phyloP scores from a whole-genome alignment of 1,139 yeast species.

The Spencermartinsiella ligniputridi region DNA sequence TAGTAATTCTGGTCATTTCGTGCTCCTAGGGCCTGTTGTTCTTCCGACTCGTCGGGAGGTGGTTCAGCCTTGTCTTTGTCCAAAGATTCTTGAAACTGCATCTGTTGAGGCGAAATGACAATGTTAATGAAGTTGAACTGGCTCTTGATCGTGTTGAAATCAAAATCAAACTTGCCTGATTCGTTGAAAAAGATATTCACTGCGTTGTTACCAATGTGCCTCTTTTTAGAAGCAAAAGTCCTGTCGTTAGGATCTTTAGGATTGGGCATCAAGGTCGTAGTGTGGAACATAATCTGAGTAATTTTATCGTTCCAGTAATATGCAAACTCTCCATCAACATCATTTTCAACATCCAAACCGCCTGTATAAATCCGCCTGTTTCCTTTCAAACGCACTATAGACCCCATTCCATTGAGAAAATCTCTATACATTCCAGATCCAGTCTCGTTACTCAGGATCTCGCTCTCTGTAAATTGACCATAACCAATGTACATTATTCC shows the following conservation, averaged over 20 bases:
- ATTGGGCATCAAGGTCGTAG: slow-evolving; percentile 75
- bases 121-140: slow-evolving; percentile 82
- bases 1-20: slow-evolving; percentile 35
- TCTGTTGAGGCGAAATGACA: slow-evolving; percentile 64
- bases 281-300: slow-evolving; percentile 69
- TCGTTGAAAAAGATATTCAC: slow-evolving; percentile 81
- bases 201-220: slow-evolving; percentile 83
- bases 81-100: slow-evolving; percentile 18
- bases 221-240: slow-evolving; percentile 55
- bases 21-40: not conserved
- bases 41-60: not conserved
- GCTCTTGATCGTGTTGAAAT: slow-evolving; percentile 65
- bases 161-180: slow-evolving; percentile 55
- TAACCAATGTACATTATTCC: slow-evolving; percentile 74
- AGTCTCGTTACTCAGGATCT: slow-evolving; percentile 57
- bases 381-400: slow-evolving; percentile 50
- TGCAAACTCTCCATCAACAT: slow-evolving; percentile 72
- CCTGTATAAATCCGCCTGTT: slow-evolving; percentile 64
- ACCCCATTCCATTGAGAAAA: slow-evolving; percentile 58
- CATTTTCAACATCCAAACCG: slow-evolving; percentile 67
- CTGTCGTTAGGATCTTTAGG: slow-evolving; percentile 40
- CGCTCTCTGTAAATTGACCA: slow-evolving; percentile 58
- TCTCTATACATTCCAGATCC: slow-evolving; percentile 63
- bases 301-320: slow-evolving; percentile 69
- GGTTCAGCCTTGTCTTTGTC: slow-evolving; percentile 4